Percentiles rank a stretch among this genome's conserved stretches.
Conservation (phyloP, 208 protist genomes). For the Crithidia thermophila region DNA sequence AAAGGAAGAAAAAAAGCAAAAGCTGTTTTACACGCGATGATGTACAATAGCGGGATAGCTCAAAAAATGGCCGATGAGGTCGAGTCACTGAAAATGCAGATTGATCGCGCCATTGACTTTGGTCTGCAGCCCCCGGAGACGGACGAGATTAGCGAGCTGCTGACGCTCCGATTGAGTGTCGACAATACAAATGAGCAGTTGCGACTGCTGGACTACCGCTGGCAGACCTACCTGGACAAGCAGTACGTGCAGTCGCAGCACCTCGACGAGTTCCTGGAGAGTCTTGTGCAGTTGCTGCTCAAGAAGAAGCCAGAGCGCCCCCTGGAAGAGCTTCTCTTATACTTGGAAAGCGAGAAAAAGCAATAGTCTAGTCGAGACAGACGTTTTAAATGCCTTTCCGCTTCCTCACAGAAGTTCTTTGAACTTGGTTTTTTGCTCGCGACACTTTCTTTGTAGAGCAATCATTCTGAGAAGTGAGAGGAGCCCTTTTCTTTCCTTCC, state of each 20-base stretch:
- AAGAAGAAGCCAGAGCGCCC: constrained; percentile 53
- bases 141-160: constrained; percentile 31
- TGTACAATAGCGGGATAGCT: too few species aligned
- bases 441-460: too few species aligned
- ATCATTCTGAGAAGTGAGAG: too few species aligned
- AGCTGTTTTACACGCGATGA: neutral
- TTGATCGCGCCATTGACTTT: constrained; percentile 38
- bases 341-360: constrained; percentile 32
- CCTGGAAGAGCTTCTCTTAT: constrained; percentile 50
- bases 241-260: constrained; percentile 50
- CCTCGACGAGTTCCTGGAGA: constrained; percentile 57
- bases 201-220: constrained; percentile 58
- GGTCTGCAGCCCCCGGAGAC: constrained; percentile 23
- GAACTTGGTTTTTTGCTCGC: neutral
- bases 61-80: constrained; percentile 20
- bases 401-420: neutral
- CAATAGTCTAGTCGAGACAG: neutral
- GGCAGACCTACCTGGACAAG: constrained; percentile 57
- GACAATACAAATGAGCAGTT: constrained; percentile 41
- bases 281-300: constrained; percentile 42
- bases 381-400: neutral
- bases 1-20: too few species aligned
- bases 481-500: too few species aligned
- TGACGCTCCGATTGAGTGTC: constrained; percentile 16
- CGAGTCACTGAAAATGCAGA: constrained; percentile 19